Evolutionary conservation across 768 basidiomycete genomes (phyloP).

Genomic region (Naganishia onofrii): DNA sequence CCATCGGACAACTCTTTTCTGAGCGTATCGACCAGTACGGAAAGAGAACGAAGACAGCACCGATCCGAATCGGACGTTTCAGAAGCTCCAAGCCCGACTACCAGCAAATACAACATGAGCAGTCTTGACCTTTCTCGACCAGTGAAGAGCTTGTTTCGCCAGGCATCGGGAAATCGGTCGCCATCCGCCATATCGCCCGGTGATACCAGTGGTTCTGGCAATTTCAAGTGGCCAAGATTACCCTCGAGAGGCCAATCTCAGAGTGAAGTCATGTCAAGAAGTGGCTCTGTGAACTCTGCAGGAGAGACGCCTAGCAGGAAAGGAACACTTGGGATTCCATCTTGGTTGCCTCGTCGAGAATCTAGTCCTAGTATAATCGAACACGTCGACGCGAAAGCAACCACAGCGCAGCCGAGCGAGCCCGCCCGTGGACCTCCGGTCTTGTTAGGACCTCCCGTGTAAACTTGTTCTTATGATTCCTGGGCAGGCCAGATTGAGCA

Average conservation of each 20-base stretch:
- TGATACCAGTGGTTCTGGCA: neutral
- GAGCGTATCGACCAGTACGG: neutral
- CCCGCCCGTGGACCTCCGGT: neutral
- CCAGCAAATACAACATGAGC: neutral
- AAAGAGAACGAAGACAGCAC: neutral
- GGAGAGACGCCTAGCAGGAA: neutral
- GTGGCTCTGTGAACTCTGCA: neutral
- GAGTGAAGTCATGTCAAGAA: constrained; percentile 11
- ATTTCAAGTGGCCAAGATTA: neutral
- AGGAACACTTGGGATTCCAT: neutral
- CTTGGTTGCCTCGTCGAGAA: constrained; percentile 2
- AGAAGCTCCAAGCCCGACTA: neutral
- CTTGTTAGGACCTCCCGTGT: constrained; percentile 11
- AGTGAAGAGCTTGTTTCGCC: neutral
- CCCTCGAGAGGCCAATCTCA: constrained; percentile 3
- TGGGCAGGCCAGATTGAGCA: neutral
- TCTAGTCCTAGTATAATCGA: constrained; percentile 19
- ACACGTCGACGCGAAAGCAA: neutral
- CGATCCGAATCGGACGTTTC: neutral
- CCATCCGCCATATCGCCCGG: constrained; percentile 15
- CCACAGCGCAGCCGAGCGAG: neutral
- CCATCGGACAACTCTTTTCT: neutral
- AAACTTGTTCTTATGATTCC: neutral
- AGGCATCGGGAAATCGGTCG: constrained; percentile 12
- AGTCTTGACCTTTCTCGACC: neutral